Evolutionary conservation across 371 early-diverging fungal species (phyloP).

Genomic region (Mucor racemosus): DNA sequence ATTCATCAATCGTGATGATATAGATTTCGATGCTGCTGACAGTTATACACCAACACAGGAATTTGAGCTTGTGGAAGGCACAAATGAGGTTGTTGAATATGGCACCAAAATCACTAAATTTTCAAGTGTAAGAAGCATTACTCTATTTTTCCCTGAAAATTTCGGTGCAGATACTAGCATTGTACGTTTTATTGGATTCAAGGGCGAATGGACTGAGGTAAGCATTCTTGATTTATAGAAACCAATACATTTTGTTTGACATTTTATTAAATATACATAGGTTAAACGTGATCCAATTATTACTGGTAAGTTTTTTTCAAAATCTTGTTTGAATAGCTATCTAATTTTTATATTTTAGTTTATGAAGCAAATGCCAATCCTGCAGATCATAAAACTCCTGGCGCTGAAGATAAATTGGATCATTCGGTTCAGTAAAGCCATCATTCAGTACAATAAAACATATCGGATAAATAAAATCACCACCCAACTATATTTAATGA

Average conservation of each 20-base stretch:
- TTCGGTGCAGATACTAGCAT: constrained; percentile 70
- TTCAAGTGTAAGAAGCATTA: constrained; percentile 76
- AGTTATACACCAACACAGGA: constrained; percentile 72
- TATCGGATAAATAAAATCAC: no score
- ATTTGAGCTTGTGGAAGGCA: constrained; percentile 74
- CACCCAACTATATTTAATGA: no score
- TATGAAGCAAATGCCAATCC: constrained; percentile 89
- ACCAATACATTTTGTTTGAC: not conserved
- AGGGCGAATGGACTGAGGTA: constrained; percentile 90
- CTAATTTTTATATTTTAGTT: constrained; percentile 21
- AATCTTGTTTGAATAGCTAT: not conserved
- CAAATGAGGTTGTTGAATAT: constrained; percentile 72
- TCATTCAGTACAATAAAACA: no score
- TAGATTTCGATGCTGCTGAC: constrained; percentile 90
- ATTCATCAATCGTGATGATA: constrained; percentile 86
- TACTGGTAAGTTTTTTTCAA: constrained; percentile 42
- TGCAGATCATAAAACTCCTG: constrained; percentile 78
- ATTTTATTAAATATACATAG: constrained; percentile 31
- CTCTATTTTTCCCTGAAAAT: constrained; percentile 82
- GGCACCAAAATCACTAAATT: constrained; percentile 83
- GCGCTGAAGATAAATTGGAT: constrained; percentile 37
- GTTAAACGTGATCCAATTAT: constrained; percentile 83
- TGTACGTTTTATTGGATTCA: constrained; percentile 83
- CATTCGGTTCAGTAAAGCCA: constrained; percentile 48
- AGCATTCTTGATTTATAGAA: not conserved